Conservation (phyloP, 1,284 basidiomycete genomes). For the Cutaneotrichosporon cutaneum region DNA sequence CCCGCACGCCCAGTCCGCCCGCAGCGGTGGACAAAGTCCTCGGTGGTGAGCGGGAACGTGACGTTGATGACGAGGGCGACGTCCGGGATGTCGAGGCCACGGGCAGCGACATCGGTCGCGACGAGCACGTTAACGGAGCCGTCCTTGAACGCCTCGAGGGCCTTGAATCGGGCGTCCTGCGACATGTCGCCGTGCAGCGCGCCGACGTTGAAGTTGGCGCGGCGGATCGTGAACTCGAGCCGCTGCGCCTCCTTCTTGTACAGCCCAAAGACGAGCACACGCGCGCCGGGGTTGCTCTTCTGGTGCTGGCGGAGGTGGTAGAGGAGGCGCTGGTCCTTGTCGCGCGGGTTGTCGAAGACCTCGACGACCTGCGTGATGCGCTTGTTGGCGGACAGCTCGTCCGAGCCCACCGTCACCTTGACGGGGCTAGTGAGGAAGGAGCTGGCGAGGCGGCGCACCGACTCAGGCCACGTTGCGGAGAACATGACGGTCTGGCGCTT, state of each 20-base stretch:
- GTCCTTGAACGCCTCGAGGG: conserved; percentile 84
- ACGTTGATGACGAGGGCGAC: conserved; percentile 92
- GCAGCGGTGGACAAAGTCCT: conserved; percentile 93
- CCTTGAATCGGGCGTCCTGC: conserved; percentile 80
- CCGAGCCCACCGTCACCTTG: conserved; percentile 90
- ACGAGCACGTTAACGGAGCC: conserved; percentile 83
- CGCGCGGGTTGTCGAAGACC: conserved; percentile 81
- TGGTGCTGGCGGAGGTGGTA: conserved; percentile 67
- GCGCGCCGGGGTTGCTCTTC: conserved; percentile 55
- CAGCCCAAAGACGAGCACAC: conserved; percentile 88
- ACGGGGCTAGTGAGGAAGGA: conserved; percentile 85
- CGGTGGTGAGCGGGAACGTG: conserved; percentile 90
- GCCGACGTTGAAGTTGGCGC: conserved; percentile 80
- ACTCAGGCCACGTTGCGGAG: conserved; percentile 97
- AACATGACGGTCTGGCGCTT: conserved; percentile 90
- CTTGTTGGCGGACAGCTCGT: conserved; percentile 92
- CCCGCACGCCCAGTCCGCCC: conserved; percentile 94
- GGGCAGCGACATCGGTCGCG: conserved; percentile 95
- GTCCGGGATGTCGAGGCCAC: conserved; percentile 95
- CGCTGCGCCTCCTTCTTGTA: conserved; percentile 97
- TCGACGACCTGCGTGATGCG: conserved; percentile 75
- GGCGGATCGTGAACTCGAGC: conserved; percentile 75
- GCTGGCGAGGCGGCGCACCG: conserved; percentile 87
- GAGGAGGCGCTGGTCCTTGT: conserved; percentile 78
- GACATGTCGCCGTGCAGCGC: conserved; percentile 91